Conservation (phyloP, 495 filamentous ascomycete genomes). For the Lophiotrema nucula region DNA sequence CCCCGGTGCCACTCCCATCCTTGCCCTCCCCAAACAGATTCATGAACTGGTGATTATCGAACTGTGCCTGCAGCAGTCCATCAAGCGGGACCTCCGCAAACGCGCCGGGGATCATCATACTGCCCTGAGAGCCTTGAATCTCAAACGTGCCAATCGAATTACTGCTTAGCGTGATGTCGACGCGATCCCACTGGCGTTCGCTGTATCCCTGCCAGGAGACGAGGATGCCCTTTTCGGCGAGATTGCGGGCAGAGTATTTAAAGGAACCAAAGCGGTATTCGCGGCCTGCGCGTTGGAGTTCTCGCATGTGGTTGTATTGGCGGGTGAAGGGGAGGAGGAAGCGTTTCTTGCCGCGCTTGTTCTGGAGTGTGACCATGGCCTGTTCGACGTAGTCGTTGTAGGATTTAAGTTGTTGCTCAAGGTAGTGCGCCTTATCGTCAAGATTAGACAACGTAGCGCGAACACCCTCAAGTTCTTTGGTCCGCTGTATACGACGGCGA, state of each 20-base stretch:
- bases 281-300: constrained; percentile 84
- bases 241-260: constrained; percentile 87
- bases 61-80: constrained; percentile 92
- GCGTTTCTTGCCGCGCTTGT: constrained; percentile 90
- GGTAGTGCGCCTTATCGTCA: constrained; percentile 85
- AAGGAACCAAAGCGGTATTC: constrained; percentile 96
- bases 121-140: constrained; percentile 85
- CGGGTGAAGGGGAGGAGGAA: constrained; percentile 97
- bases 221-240: constrained; percentile 90
- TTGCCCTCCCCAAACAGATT: constrained; percentile 73
- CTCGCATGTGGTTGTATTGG: constrained; percentile 96
- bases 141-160: constrained; percentile 95
- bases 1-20: constrained; percentile 43
- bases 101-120: constrained; percentile 93
- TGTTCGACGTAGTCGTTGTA: constrained; percentile 99
- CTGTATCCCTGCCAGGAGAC: constrained; percentile 81
- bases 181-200: constrained; percentile 83
- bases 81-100: constrained; percentile 88
- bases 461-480: constrained; percentile 86
- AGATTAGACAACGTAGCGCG: constrained; percentile 78
- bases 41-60: constrained; percentile 93
- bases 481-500: constrained; percentile 81
- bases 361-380: constrained; percentile 97
- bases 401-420: constrained; percentile 91
- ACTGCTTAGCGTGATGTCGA: constrained; percentile 89